A percentile compares a stretch with the other conserved stretches of the same genome.
These are phyloP conservation scores for Myxozyma neotropica DNA, from an alignment of 805 yeast species.

Conservation along the genomic window DNA sequence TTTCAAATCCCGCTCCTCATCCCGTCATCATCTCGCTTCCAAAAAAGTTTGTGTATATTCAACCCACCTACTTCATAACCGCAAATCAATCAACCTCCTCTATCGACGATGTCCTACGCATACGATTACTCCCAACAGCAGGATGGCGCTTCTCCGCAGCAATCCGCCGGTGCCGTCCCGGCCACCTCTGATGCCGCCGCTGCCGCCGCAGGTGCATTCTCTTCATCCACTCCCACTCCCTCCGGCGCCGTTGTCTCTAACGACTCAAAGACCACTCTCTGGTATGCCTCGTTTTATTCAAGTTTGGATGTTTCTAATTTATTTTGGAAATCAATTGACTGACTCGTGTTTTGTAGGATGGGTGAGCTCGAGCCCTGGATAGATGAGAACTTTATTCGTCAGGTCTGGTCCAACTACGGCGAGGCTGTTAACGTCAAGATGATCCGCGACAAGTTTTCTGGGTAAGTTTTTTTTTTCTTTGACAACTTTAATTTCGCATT, in stretches of 20 bases:
- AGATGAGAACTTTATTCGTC: slow-evolving; percentile 68
- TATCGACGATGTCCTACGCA: slow-evolving; percentile 29
- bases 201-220: slow-evolving; percentile 24
- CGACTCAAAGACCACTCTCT: slow-evolving; percentile 42
- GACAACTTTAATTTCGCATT: background rate
- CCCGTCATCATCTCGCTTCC: background rate
- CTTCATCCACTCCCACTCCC: slow-evolving; percentile 24
- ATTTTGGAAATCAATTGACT: background rate
- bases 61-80: background rate
- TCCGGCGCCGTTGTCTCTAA: slow-evolving; percentile 18
- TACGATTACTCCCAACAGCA: slow-evolving; percentile 35
- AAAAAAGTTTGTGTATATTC: background rate
- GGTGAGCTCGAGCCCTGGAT: slow-evolving; percentile 86
- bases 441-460: slow-evolving; percentile 64
- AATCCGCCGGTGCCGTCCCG: slow-evolving; percentile 29
- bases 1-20: background rate
- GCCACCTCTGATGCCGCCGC: slow-evolving; percentile 26
- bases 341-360: slow-evolving; percentile 48
- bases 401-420: slow-evolving; percentile 73
- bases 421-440: slow-evolving; percentile 66
- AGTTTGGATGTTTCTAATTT: background rate
- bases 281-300: slow-evolving; percentile 31
- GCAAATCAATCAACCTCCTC: background rate
- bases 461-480: slow-evolving; percentile 24
- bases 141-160: slow-evolving; percentile 32